Evolutionary conservation across 331 rosid genomes (phyloP), one percentile per base, ranked within the genome.

Genomic region (Malus hybrid): DNA sequence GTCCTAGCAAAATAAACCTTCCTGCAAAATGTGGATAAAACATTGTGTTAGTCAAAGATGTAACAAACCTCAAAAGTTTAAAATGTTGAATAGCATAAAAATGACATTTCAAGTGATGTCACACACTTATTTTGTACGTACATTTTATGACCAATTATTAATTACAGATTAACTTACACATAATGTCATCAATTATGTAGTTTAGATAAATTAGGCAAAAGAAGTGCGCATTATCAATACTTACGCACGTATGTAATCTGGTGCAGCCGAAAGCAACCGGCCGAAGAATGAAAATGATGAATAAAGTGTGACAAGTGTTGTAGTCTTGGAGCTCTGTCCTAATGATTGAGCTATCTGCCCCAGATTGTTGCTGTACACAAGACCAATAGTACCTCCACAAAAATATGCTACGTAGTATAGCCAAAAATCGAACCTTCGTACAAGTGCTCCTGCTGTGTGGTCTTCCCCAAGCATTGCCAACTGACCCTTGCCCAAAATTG

Each of bases 281-380:
- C 99, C 99, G 42, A 95, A 95, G 86, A 95, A 95, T 66, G 99
- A 95, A 83, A 90, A 92, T 28, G 99, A 76, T 6, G 99, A 89
- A 80, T 92, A 95, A 68, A 95, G 86, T 0, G 97, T 95, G 22
- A 95, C 86, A 20, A 95, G 89, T 10, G 90, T 79, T 0, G 90
- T 77, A 13, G 91, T 87, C 11, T 75, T 73, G 36, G 96, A 84
- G 74, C 82, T 75, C 52, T 75, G 74, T 48, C 96, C 97, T 31
- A 95, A 54, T 73, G 99, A 95, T 70, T 95, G 97, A 57, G 97
- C 90, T 65, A 95, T 95, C 86, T 95, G 99, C 33, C 99, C 99
- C 44, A 95, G 81, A 76, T 95, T 95, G 77, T 95, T 95, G 83
- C 97, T 95, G 85, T 90, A 95, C 13, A 92, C 99, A 70, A 95